A percentile compares a stretch with the other conserved stretches of the same genome.
phyloP scores from a whole-genome alignment of 2,329 filamentous ascomycete genomes.

The Monosporascus cannonballus region DNA sequence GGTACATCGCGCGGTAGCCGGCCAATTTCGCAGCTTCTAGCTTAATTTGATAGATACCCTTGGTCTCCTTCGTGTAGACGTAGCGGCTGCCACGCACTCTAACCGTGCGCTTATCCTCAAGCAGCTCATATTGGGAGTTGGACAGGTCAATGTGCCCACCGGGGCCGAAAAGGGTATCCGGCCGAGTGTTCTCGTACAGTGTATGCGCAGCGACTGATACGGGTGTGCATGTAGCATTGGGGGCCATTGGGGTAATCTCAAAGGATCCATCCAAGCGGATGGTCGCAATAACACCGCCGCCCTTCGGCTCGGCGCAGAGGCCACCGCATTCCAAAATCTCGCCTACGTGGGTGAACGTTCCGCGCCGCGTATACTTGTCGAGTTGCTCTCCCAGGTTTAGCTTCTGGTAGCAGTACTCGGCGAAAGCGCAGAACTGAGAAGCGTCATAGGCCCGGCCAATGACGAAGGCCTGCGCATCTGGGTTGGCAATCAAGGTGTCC shows the following conservation, averaged over 20 bases:
- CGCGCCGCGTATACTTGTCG: conserved; percentile 14
- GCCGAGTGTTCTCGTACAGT: conserved; percentile 48
- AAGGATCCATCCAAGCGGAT: conserved; percentile 38
- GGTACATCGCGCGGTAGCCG: conserved; percentile 39
- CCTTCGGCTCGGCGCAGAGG: conserved; percentile 41
- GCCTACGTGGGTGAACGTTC: conserved; percentile 43
- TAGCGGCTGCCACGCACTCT: conserved; percentile 35
- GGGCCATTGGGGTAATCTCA: conserved; percentile 37
- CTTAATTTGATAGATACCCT: conserved; percentile 38
- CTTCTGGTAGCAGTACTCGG: conserved; percentile 16
- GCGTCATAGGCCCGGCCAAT: conserved; percentile 39
- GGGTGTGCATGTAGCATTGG: conserved; percentile 36
- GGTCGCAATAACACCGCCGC: conserved; percentile 32
- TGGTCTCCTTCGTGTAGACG: conserved; percentile 18
- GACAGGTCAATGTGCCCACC: conserved; percentile 41
- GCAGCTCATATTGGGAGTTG: conserved; percentile 34
- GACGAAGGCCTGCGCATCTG: conserved; percentile 35
- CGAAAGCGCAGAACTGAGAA: conserved; percentile 33
- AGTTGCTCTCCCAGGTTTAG: conserved; percentile 3
- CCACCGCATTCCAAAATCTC: conserved; percentile 51
- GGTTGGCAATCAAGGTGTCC: conserved; percentile 22
- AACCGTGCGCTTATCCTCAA: conserved; percentile 31
- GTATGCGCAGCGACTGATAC: conserved; percentile 46
- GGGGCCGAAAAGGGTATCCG: conserved; percentile 43
- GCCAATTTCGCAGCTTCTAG: conserved; percentile 37